A percentile compares a stretch with the other conserved stretches of the same genome.
These are phyloP conservation scores for Boletus huronensis DNA, from an alignment of 768 basidiomycete species.

Conservation along the genomic window DNA sequence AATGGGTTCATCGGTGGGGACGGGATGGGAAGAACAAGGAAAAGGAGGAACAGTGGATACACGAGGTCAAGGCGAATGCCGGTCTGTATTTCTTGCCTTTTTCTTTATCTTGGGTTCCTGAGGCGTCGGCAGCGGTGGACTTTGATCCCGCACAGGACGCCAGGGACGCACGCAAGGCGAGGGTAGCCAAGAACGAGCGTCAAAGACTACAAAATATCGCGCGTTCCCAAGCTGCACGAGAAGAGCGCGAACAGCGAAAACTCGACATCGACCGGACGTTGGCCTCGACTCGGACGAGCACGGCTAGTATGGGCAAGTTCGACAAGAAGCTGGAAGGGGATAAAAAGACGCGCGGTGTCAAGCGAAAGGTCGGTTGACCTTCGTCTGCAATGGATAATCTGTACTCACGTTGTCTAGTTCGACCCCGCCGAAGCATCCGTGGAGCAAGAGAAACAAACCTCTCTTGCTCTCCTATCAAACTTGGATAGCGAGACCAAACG, in stretches of 20 bases:
- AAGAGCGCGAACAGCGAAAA: slow-evolving; percentile 54
- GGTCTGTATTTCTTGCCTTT: slow-evolving; percentile 46
- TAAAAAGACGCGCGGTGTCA: slow-evolving; percentile 80
- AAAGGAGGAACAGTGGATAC: slow-evolving; percentile 83
- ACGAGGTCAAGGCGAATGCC: slow-evolving; percentile 84
- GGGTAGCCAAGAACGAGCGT: slow-evolving; percentile 80
- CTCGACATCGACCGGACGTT: slow-evolving; percentile 72
- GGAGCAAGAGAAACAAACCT: slow-evolving; percentile 64
- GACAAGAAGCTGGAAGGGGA: slow-evolving; percentile 90
- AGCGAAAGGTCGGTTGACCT: slow-evolving; percentile 72
- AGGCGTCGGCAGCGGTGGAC: slow-evolving; percentile 56
- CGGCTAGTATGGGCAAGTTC: slow-evolving; percentile 94
- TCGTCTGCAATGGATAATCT: not conserved
- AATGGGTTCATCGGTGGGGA: slow-evolving; percentile 92
- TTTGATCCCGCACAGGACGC: slow-evolving; percentile 76
- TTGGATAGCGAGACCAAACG: slow-evolving; percentile 70
- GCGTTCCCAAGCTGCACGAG: slow-evolving; percentile 42
- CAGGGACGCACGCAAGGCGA: slow-evolving; percentile 73
- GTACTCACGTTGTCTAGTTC: slow-evolving; percentile 51
- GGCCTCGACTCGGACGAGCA: slow-evolving; percentile 73
- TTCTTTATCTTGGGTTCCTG: not conserved
- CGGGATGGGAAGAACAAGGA: slow-evolving; percentile 86
- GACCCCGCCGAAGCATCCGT: slow-evolving; percentile 72
- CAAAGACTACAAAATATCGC: slow-evolving; percentile 72
- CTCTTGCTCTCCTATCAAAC: slow-evolving; percentile 71